Percentiles rank a stretch among this genome's conserved stretches.
Conservation (phyloP, 225 moss, liverwort and hornwort species). For the Pleurozium schreberi region DNA sequence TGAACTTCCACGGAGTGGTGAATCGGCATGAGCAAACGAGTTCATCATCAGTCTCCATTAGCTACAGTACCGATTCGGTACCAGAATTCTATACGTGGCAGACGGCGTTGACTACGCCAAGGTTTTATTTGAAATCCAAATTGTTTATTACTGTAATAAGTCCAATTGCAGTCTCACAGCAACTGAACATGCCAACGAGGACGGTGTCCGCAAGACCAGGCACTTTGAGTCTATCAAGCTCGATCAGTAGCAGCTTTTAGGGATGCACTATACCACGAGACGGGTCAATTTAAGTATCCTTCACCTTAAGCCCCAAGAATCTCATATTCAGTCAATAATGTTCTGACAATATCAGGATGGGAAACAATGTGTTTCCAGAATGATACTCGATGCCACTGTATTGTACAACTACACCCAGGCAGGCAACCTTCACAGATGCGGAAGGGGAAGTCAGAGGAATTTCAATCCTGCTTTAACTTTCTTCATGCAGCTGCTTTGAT, state of each 20-base stretch:
- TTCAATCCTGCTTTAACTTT: neutral
- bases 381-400: neutral
- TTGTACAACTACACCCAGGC: neutral
- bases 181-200: neutral
- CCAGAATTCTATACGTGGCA: neutral
- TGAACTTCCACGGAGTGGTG: neutral
- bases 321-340: neutral
- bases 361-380: conserved; percentile 16
- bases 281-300: neutral
- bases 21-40: neutral
- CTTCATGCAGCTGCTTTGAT: conserved; percentile 55
- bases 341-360: neutral
- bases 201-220: neutral
- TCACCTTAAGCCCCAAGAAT: neutral
- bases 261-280: neutral
- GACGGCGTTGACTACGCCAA: neutral
- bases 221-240: no score
- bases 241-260: no score
- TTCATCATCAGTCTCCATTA: neutral
- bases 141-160: no score
- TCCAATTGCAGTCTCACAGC: neutral
- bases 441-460: neutral
- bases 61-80: neutral
- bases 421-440: neutral
- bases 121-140: neutral